Evolutionary conservation across 176 grass and related monocot species (phyloP).

Genomic region (Dactylis glomerata): DNA sequence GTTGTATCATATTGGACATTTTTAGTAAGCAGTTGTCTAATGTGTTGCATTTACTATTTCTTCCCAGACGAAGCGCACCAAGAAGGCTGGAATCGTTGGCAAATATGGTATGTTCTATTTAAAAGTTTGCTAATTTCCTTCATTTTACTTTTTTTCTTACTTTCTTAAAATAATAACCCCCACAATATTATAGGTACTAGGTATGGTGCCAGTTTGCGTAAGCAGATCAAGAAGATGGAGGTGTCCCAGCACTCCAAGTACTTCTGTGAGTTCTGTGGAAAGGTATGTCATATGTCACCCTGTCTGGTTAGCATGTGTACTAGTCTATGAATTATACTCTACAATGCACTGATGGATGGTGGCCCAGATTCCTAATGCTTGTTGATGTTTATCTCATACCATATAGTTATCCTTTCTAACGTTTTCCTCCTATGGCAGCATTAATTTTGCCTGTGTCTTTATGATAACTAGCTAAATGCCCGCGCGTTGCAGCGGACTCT

Average conservation of each 20-base stretch:
- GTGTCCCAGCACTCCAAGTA: conserved; percentile 93
- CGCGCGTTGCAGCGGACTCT: too few species aligned
- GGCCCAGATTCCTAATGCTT: not conserved
- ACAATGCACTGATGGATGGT: not conserved
- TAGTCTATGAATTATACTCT: not conserved
- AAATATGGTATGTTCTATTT: conserved; percentile 61
- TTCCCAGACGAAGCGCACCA: conserved; percentile 80
- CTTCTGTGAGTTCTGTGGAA: conserved; percentile 91
- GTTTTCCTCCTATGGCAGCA: not conserved
- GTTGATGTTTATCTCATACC: not conserved
- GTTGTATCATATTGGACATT: not conserved
- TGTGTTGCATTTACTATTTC: conserved; percentile 16
- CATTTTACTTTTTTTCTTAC: not conserved
- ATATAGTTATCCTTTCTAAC: not conserved
- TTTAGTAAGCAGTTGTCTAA: not conserved
- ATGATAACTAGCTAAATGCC: too few species aligned
- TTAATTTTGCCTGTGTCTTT: not conserved
- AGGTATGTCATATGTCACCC: conserved; percentile 38
- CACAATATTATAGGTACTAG: conserved; percentile 56
- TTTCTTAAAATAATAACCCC: not conserved
- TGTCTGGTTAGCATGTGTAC: not conserved
- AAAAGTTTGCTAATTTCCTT: not conserved
- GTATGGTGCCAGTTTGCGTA: conserved; percentile 95
- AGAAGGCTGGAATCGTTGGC: conserved; percentile 88
- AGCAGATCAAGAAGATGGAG: conserved; percentile 99